Base-by-base conservation (phyloP, 768 basidiomycete genomes). In the Fistulinella prunicolor region DNA sequence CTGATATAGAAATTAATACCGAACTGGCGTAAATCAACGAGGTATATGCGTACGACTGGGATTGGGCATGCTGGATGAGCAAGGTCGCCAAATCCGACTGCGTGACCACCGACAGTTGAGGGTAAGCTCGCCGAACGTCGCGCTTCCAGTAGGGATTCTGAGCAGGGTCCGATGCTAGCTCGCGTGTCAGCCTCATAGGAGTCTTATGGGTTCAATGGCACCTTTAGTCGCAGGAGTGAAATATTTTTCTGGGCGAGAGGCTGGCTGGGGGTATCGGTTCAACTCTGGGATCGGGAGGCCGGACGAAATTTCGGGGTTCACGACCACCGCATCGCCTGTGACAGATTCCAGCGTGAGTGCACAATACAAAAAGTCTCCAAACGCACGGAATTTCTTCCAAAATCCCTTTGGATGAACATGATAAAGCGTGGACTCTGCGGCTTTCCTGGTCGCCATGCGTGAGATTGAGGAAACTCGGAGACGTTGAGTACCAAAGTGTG, bases 141-240 rank as follows among this genome's bases (percentile, higher is more conserved):
- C 94, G 89, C 70, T 95, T 95, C 85, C 87, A 94, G 77, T 97
- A 97, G 47, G 88, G 89, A 67, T 91, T 92, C 73, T 90, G 79
- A 26, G 90, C 90, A 32, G 80, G 80, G 69, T 93, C 90, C 36
- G 89, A 92, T 20, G 89, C 89, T 89, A 44, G n/a, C 22, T 9
- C 14, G 7, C 6, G 32, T 24, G 51, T 67, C 44, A 61, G 56
- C 44, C 21, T 23, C 35, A 36, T 13, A 34, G 6, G 19, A 4
- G 29, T 14, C 37, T 48, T 59, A 21, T 17, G 16, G 22, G 0
- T 41, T 5, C 35, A 41, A 48, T 57, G 58, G 57, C 54, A 83
- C 93, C 94, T 75, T 88, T 87, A 4, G 90, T 92, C 4, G 94
- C 89, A 7, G 94, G 93, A 0, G 90, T 87, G 16, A 85, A 78